Base-by-base conservation (phyloP, 2,329 filamentous ascomycete genomes). In the Alternaria arbusti region DNA sequence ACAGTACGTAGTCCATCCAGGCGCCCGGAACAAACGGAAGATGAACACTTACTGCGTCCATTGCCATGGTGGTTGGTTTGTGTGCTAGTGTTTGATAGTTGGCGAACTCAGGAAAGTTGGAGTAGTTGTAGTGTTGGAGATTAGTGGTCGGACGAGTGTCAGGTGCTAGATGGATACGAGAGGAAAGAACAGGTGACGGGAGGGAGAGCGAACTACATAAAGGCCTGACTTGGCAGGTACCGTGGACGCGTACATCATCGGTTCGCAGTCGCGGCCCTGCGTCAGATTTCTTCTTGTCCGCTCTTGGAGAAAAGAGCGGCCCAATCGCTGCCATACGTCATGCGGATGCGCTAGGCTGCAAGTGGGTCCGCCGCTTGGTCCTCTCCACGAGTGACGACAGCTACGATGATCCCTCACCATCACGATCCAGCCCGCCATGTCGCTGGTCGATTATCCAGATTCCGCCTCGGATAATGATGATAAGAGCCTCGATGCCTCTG, bases 381-480 rank as follows among this genome's bases (percentile, higher is more conserved):
- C 52, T 44, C 50, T 59, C 57, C 50, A 61, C 44, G 32, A 57
- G 65, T 71, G 67, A 70, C 68, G 70, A 68, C 70, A 68, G 54
- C 63, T 63, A 59, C 55, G 59, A 52, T 58, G 59, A 63, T 58
- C 63, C 40, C 46, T 59, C 59, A 68, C 65, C 60, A 65, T 54
- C 61, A 49, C 50, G 44, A 57, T 58, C 67, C 65, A 65, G 60
- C 66, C 68, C 59, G 68, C 63, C 68, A 78, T 78, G 76, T 62
- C 73, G 61, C 59, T 79, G 67, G 76, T 79, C 13, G 67, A 63
- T 22, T 79, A 79, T 55, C 68, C 77, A 52, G 93, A 94, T 77
- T 85, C 88, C 15, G 86, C 86, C 59, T 88, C 85, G 30, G 78
- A 83, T 64, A 76, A 78, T 66, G 80, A 85, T 69, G 72, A 76